Evolutionary conservation across 768 basidiomycete genomes (phyloP), one percentile per base, ranked within the genome.

Genomic region (Russula virescens): DNA sequence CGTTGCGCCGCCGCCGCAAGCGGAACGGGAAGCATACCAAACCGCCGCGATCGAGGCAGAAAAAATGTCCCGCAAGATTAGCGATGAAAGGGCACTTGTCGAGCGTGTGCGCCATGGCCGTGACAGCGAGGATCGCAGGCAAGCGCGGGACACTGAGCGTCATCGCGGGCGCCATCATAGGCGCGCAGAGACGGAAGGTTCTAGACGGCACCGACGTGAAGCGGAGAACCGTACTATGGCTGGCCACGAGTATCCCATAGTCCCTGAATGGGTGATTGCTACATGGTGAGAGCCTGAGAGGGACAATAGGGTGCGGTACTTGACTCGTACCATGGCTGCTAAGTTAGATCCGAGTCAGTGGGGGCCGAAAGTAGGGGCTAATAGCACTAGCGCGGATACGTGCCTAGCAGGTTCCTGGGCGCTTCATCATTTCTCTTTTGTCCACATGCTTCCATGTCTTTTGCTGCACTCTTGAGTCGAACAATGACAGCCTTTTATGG

Each of bases 131-230:
- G 40, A 40, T 10, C 53, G 31, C 14, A 48, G 52, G 16, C 40
- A 21, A 28, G 58, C 60, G 42, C 63, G 58, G 11, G 48, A 50
- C 5, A 10, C 56, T 10, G 57, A 43, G 34, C 42, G 23, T 42
- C 52, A 55, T 13, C 62, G 57, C 46, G 16, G 26, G 31, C 63
- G 58, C 40, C 53, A 60, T 46, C 63, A 60, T 34, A 59, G 25
- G 13, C 58, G 58, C 25, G 53, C 63, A 21, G 63, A 46, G 16
- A 60, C 63, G 28, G 63, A 64, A 58, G 49, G 26, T 9, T 14
- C 53, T 13, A 54, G 47, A 35, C 54, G 48, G 63, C 34, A n/a
- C 28, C 40, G 16, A 35, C 47, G 63, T 26, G 58, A 64, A 40
- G 63, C 55, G 8, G 63, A 64, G 40, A 54, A 55, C 45, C 58